Evolutionary conservation across 1,139 yeast genomes (phyloP), one percentile per base, ranked within the genome.

Genomic region (Hemisphaericaspora xylanilytica): DNA sequence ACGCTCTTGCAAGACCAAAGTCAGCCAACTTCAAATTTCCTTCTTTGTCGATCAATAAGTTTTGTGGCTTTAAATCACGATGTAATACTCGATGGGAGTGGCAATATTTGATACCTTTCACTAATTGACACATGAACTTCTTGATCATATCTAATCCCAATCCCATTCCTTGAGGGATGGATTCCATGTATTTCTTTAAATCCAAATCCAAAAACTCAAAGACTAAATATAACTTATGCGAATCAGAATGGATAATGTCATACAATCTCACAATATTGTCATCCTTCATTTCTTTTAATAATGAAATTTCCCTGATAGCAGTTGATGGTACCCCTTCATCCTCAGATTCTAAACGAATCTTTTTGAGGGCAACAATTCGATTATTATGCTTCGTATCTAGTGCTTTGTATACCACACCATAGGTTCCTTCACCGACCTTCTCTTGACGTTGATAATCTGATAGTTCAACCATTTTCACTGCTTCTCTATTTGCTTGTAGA

Each of bases 321-420:
- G 99, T 94, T 14, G 96, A 87, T 5, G 98, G 98, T 26, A 92
- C 97, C 31, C 99, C 99, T 64, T 92, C 98, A 63, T 90, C 97
- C 63, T 94, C 98, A 33, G 95, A 88, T 59, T 94, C 99, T 41
- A 94, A 72, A 43, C 98, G 78, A 61, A 92, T 92, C 65, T 92
- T 92, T 63, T 92, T 92, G 52, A 94, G 70, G 0, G 99, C 99
- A 33, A 92, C 98, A 20, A 90, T 78, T 39, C 97, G 73, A 67
- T 90, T 89, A 55, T 87, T 86, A 63, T 92, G 90, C 49, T 83
- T 82, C 41, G 85, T 78, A 59, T 92, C 97, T 33, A 88, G 72
- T 2, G 98, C 98, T 63, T 92, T 92, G 67, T 92, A 94, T 18
- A 92, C 99, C 40, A 92, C 98, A 48, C 98, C 99, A 59, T 92